Percentiles rank a stretch among this genome's conserved stretches.
phyloP scores from a whole-genome alignment of 106 monocot genomes.

The Dioscorea zingiberensis region DNA sequence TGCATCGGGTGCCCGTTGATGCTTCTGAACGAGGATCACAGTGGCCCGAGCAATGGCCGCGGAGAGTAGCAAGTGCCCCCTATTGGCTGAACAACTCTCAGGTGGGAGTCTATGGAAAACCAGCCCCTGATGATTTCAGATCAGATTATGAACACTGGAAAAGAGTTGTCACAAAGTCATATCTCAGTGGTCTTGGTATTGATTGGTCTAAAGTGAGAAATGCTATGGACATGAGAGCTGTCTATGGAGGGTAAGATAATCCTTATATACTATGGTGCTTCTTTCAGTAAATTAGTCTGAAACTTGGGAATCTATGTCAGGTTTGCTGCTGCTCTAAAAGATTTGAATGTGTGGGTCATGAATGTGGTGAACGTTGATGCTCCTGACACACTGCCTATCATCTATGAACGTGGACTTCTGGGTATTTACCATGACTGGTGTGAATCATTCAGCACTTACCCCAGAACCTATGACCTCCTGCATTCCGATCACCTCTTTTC shows the following conservation, averaged over 20 bases:
- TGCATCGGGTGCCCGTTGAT: slow-evolving; percentile 63
- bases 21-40: slow-evolving; percentile 38
- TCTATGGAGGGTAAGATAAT: slow-evolving; percentile 82
- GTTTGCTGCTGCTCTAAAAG: slow-evolving; percentile 85
- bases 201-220: slow-evolving; percentile 83
- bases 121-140: slow-evolving; percentile 54
- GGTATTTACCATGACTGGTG: slow-evolving; percentile 84
- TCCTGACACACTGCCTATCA: slow-evolving; percentile 55
- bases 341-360: slow-evolving; percentile 88
- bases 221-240: slow-evolving; percentile 97
- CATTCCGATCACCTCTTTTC: slow-evolving; percentile 71
- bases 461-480: slow-evolving; percentile 62
- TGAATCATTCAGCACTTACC: slow-evolving; percentile 74
- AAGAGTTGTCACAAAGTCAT: slow-evolving; percentile 50
- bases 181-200: slow-evolving; percentile 62
- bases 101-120: slow-evolving; percentile 56
- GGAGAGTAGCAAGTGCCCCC: slow-evolving; percentile 43
- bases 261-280: background rate
- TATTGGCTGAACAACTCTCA: slow-evolving; percentile 74
- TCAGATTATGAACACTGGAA: slow-evolving; percentile 77
- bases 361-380: slow-evolving; percentile 90
- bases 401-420: slow-evolving; percentile 60
- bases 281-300: too few species aligned
- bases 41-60: slow-evolving; percentile 82
- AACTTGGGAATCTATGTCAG: slow-evolving; percentile 17